Conservation (phyloP, 164 flowering plant genomes). For the Vitis labrusca region DNA sequence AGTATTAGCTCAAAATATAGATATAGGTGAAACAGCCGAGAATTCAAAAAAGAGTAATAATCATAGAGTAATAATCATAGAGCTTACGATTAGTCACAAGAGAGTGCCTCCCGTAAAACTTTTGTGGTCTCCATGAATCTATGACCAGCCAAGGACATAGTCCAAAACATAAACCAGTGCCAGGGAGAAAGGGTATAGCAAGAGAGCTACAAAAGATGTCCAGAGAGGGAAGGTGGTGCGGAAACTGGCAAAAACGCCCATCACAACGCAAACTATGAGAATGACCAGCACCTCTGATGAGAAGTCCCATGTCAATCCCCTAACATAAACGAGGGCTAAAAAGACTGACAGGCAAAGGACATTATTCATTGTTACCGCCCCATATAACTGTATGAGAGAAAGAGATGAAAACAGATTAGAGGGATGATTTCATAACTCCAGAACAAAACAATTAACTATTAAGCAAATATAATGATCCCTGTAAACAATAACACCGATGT, state of each 20-base stretch:
- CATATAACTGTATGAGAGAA: constrained; percentile 59
- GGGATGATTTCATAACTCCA: too few relatives aligned
- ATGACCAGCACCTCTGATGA: constrained; percentile 75
- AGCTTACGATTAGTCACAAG: too few relatives aligned
- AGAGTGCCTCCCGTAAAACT: too few relatives aligned
- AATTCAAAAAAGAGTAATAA: too few relatives aligned
- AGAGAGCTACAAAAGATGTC: constrained; percentile 59
- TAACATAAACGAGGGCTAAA: constrained; percentile 57
- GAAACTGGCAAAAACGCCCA: constrained; percentile 70
- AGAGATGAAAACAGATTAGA: neutral
- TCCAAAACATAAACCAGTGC: constrained; percentile 77
- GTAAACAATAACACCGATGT: too few relatives aligned
- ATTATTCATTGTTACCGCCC: constrained; percentile 76
- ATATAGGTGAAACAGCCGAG: too few relatives aligned
- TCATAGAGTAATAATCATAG: too few relatives aligned
- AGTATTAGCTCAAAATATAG: too few relatives aligned
- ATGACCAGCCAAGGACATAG: constrained; percentile 63
- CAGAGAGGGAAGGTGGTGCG: constrained; percentile 72
- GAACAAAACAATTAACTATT: too few relatives aligned
- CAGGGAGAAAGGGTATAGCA: constrained; percentile 69
- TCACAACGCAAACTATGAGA: constrained; percentile 55
- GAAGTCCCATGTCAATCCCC: constrained; percentile 80
- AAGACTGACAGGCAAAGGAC: constrained; percentile 68
- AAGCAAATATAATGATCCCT: too few relatives aligned
- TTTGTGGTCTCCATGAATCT: constrained; percentile 9